Percentiles rank a stretch among this genome's conserved stretches.
Evolutionary conservation across 768 basidiomycete genomes (phyloP).

Genomic region (Kwoniella bestiolae): DNA sequence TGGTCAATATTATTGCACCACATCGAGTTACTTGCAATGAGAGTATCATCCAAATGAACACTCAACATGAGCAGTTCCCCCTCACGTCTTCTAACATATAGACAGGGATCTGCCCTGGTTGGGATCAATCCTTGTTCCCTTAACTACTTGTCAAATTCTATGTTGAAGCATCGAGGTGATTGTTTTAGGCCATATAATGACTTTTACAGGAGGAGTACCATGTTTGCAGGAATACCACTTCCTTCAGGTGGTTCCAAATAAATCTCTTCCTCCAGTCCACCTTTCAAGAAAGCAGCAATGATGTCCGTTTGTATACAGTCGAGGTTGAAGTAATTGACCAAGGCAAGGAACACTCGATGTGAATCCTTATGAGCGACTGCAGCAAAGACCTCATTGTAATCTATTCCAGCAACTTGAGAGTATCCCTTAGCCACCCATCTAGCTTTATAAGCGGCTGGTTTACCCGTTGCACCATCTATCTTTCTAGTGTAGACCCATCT

Average conservation of each 20-base stretch:
- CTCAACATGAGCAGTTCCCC: conserved; percentile 6
- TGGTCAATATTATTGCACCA: too few relatives aligned
- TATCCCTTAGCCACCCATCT: conserved; percentile 30
- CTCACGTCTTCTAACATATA: not conserved
- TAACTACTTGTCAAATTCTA: conserved; percentile 26
- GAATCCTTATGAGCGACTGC: conserved; percentile 23
- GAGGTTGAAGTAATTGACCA: conserved; percentile 19
- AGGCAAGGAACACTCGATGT: conserved; percentile 23
- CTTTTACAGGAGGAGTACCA: conserved; percentile 15
- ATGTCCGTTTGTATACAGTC: conserved; percentile 24
- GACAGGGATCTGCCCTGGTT: conserved; percentile 6
- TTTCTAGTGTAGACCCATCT: conserved; percentile 57
- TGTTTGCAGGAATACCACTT: not conserved
- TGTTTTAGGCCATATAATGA: conserved; percentile 33
- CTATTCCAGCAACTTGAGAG: conserved; percentile 19
- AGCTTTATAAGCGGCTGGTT: conserved; percentile 35
- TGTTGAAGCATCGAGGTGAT: conserved; percentile 29
- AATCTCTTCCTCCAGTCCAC: conserved; percentile 12
- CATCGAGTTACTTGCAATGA: conserved; percentile 21
- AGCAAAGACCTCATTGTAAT: conserved; percentile 28
- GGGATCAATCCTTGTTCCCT: conserved; percentile 15
- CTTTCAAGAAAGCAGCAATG: conserved; percentile 30
- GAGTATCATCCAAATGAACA: conserved; percentile 29
- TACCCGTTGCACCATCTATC: conserved; percentile 43
- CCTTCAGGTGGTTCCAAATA: conserved; percentile 19